These are phyloP conservation scores for Myochromella boudieri DNA, from an alignment of 768 basidiomycete species.

Conservation along the genomic window DNA sequence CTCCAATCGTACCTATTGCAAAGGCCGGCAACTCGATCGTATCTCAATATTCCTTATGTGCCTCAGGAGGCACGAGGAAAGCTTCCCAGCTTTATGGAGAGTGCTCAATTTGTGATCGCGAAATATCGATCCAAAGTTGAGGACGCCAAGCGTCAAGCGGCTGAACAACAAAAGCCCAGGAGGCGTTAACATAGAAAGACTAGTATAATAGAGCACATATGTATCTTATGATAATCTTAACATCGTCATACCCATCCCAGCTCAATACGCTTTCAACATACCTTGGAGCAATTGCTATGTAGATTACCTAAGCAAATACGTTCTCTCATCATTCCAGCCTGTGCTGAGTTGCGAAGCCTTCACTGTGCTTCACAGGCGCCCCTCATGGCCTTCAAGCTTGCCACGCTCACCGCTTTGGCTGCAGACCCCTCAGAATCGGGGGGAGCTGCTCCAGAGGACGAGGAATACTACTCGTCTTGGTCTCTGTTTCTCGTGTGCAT, in stretches of 20 bases:
- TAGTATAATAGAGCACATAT: conserved; percentile 1
- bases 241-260: no score
- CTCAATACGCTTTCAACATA: no score
- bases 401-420: conserved; percentile 33
- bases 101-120: conserved; percentile 20
- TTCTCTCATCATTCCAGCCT: background rate
- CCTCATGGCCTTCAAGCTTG: conserved; percentile 37
- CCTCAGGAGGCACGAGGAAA: conserved; percentile 25
- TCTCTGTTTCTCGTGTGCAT: conserved; percentile 91
- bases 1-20: conserved; percentile 52
- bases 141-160: conserved; percentile 18
- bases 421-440: conserved; percentile 27
- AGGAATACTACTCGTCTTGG: conserved; percentile 92
- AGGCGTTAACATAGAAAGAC: conserved; percentile 14
- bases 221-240: no score
- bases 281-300: no score
- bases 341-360: background rate
- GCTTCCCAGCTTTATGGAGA: conserved; percentile 30
- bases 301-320: no score
- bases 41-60: conserved; percentile 36
- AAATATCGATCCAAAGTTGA: conserved; percentile 22
- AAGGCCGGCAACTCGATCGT: conserved; percentile 36
- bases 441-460: conserved; percentile 59
- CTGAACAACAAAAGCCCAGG: conserved; percentile 16
- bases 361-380: conserved; percentile 12